Base-by-base conservation (phyloP, 2,329 filamentous ascomycete genomes). In the Scedosporium aurantiacum region DNA sequence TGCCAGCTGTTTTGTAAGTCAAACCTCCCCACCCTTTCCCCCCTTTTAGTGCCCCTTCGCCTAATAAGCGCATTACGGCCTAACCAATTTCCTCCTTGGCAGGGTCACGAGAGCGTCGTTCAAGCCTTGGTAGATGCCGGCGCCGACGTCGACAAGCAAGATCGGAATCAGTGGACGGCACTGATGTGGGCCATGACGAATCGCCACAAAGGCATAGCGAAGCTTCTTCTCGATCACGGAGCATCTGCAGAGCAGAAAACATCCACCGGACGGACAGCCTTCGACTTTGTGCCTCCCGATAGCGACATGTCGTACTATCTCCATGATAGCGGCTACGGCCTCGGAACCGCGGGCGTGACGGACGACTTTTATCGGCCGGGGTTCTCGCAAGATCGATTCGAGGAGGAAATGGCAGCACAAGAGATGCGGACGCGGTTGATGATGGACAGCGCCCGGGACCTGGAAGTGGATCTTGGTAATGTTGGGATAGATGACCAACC, bases 171-270 rank as follows among this genome's bases (percentile, higher is more conserved):
- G 70, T 99, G 94, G 94, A 97, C 90, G 69, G 90, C 94, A 14
- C 80, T 99, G 64, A 99, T 99, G 92, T 99, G 94, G 94, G 93
- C 94, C 58, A 97, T 97, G 90, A 99, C 94, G 61, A 99, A 99
- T 73, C 81, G 92, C 62, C 94, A 99, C 75, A 97, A 97, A 75
- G 87, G 86, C 57, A 99, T 99, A 66, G 92, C 93, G 41, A 97
- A 97, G 74, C 80, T 91, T 10, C 78, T 99, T 16, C 82, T 99
- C 40, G 93, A 99, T 71, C 90, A 94, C 68, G 92, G 92, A 16
- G 94, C 94, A 21, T 96, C 92, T n/a, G 88, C 92, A 2, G 93
- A 97, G 68, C 89, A 96, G 67, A 96, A 95, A 72, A 97, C 94
- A 1, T 94, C 91, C 0, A 92, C 90, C 10, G 94, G 94, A 40